Conservation (phyloP, 2,329 filamentous ascomycete species). For the Ophiocordyceps camponoti-floridani region DNA sequence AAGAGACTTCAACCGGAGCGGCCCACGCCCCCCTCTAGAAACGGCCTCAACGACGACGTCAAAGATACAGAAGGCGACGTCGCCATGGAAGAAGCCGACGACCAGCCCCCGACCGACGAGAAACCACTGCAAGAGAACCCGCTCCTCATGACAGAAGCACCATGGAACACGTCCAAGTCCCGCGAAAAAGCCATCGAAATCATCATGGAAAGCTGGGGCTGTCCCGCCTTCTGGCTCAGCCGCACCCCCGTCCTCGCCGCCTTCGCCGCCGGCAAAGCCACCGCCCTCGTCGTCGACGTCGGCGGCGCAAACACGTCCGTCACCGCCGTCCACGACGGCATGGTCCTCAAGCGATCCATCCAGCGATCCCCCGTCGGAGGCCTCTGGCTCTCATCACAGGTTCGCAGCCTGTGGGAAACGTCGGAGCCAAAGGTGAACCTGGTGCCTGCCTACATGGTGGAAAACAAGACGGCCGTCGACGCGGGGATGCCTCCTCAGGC, state of each 20-base stretch:
- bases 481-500: constrained; percentile 66
- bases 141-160: constrained; percentile 80
- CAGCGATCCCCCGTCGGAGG: constrained; percentile 75
- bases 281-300: constrained; percentile 80
- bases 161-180: constrained; percentile 77
- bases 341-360: constrained; percentile 81
- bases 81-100: constrained; percentile 32
- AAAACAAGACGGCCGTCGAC: constrained; percentile 77
- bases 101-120: constrained; percentile 27
- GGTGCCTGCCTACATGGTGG: constrained; percentile 72
- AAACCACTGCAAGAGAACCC: constrained; percentile 80
- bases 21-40: constrained; percentile 50
- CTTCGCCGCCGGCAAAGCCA: constrained; percentile 85
- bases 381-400: constrained; percentile 76
- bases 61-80: constrained; percentile 42
- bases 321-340: constrained; percentile 82
- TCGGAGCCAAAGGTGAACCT: constrained; percentile 55
- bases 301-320: constrained; percentile 79
- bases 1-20: constrained; percentile 68
- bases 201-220: constrained; percentile 92
- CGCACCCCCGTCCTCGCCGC: constrained; percentile 78
- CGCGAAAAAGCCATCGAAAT: constrained; percentile 91
- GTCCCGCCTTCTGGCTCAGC: constrained; percentile 85
- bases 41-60: constrained; percentile 57
- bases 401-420: constrained; percentile 60